Evolutionary conservation across 345 rosid species (phyloP).

Genomic region (Aquilaria sinensis): DNA sequence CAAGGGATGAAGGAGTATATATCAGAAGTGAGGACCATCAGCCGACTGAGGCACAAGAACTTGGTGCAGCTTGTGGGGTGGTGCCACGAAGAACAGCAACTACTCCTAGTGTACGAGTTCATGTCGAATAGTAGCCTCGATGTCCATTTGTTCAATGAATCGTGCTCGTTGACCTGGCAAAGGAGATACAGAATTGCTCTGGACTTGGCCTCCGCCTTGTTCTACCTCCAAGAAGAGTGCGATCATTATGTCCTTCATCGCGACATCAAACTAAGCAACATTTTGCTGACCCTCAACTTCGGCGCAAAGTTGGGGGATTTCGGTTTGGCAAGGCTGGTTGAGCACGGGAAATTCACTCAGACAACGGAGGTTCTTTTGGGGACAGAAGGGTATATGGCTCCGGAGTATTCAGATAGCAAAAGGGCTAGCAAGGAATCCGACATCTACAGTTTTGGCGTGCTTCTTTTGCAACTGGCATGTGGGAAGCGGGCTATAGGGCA

Average conservation of each 20-base stretch:
- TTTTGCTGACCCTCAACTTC: constrained; percentile 19
- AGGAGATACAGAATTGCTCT: constrained; percentile 9
- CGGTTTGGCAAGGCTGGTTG: constrained; percentile 24
- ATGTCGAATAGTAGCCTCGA: constrained; percentile 10
- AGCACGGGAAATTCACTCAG: constrained; percentile 10
- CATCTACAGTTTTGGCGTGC: constrained; percentile 18
- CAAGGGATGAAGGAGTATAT: constrained; percentile 21
- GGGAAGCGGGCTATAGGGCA: constrained; percentile 12
- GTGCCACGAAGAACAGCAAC: constrained; percentile 36
- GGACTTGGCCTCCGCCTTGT: constrained; percentile 22
- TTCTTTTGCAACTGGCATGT: constrained; percentile 20
- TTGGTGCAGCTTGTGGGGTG: constrained; percentile 37
- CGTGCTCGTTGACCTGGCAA: constrained; percentile 20
- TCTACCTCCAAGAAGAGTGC: constrained; percentile 22
- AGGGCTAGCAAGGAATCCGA: constrained; percentile 15
- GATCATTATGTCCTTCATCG: constrained; percentile 21
- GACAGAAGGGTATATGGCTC: constrained; percentile 20
- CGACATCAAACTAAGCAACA: constrained; percentile 25
- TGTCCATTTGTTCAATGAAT: constrained; percentile 20
- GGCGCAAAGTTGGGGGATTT: constrained; percentile 33
- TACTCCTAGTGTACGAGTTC: constrained; percentile 11
- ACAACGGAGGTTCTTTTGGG: constrained; percentile 9
- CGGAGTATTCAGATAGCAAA: background rate
- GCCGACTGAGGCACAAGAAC: constrained; percentile 41
- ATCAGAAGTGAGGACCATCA: constrained; percentile 20